Conservation (phyloP, 345 rosid genomes). For the Xanthoceras sorbifolium region DNA sequence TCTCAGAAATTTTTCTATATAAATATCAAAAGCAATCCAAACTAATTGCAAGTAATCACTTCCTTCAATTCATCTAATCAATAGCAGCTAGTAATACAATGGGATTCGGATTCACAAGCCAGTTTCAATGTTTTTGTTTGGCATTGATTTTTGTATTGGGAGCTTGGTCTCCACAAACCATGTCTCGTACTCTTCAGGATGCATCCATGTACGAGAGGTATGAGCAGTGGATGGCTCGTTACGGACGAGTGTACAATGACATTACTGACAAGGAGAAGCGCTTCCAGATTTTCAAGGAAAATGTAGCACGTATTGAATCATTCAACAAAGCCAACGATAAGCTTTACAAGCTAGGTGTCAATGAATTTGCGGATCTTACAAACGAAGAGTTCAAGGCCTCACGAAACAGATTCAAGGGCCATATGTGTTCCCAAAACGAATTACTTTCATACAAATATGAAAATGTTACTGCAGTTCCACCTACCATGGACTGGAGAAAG, state of each 20-base stretch:
- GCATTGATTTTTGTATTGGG: slow-evolving; percentile 26
- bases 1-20: neutral
- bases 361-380: slow-evolving; percentile 51
- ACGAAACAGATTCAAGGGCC: slow-evolving; percentile 42
- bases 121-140: slow-evolving; percentile 9
- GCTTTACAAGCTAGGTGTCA: slow-evolving; percentile 45
- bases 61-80: neutral
- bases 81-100: neutral
- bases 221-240: slow-evolving; percentile 35
- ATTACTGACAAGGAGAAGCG: slow-evolving; percentile 37
- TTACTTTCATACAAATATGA: slow-evolving; percentile 36
- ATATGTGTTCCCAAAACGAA: slow-evolving; percentile 29
- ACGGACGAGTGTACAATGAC: slow-evolving; percentile 33
- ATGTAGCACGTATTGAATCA: slow-evolving; percentile 37
- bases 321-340: slow-evolving; percentile 38
- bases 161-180: slow-evolving; percentile 18
- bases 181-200: slow-evolving; percentile 23
- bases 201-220: slow-evolving; percentile 27
- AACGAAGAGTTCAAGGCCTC: slow-evolving; percentile 41
- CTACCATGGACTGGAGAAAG: slow-evolving; percentile 52
- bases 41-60: neutral
- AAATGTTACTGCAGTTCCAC: slow-evolving; percentile 30
- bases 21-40: neutral
- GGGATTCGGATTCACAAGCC: slow-evolving; percentile 13
- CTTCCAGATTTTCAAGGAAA: slow-evolving; percentile 43